Percentiles rank a stretch among this genome's conserved stretches.
Evolutionary conservation across 2,329 filamentous ascomycete species (phyloP).

Genomic region (Arthroderma uncinatum): DNA sequence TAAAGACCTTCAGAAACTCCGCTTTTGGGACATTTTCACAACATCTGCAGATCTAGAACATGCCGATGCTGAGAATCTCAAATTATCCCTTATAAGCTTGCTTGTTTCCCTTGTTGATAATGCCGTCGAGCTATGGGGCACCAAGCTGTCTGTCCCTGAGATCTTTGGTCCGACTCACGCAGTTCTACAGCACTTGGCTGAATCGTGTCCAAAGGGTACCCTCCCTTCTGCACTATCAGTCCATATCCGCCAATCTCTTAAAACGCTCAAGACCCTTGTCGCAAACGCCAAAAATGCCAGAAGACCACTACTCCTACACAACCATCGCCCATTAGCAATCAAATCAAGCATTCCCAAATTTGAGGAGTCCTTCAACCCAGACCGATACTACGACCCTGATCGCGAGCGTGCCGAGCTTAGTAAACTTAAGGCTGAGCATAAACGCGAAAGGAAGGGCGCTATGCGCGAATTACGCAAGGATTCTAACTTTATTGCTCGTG

Average conservation of each 20-base stretch:
- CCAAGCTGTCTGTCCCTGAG: slow-evolving; percentile 64
- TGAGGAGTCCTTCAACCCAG: slow-evolving; percentile 86
- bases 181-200: slow-evolving; percentile 52
- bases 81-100: slow-evolving; percentile 51
- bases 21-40: slow-evolving; percentile 47
- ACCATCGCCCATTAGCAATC: slow-evolving; percentile 80
- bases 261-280: slow-evolving; percentile 36
- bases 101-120: slow-evolving; percentile 55
- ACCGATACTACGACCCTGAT: slow-evolving; percentile 95
- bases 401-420: slow-evolving; percentile 74
- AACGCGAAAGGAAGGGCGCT: slow-evolving; percentile 88
- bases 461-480: slow-evolving; percentile 92
- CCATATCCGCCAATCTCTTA: slow-evolving; percentile 23
- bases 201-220: slow-evolving; percentile 32
- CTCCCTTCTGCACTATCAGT: slow-evolving; percentile 33
- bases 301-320: slow-evolving; percentile 73
- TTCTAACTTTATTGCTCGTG: slow-evolving; percentile 80
- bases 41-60: slow-evolving; percentile 14
- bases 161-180: slow-evolving; percentile 57
- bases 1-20: slow-evolving; percentile 41
- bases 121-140: slow-evolving; percentile 62
- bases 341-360: slow-evolving; percentile 86
- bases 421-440: slow-evolving; percentile 81
- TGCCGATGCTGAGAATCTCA: slow-evolving; percentile 33
- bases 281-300: slow-evolving; percentile 54